Base-by-base conservation (phyloP, 139 green algal species). In the Yamagishiella unicocca region DNA sequence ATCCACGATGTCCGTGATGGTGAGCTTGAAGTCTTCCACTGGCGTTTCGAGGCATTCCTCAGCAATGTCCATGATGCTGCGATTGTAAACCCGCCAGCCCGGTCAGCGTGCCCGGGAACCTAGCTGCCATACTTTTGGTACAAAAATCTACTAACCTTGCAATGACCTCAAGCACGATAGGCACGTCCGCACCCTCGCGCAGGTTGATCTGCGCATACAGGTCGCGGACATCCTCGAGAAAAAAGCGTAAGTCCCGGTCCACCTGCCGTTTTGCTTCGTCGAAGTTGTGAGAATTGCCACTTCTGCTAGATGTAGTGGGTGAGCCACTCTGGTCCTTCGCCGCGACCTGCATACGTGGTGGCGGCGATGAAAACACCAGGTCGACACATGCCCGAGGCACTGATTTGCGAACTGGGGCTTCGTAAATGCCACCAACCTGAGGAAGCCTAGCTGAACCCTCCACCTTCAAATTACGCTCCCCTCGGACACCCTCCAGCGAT, bases 1-100 rank as follows among this genome's bases (percentile, higher is more conserved):
- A 67, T 96, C 94, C 62, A 97, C 93, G 7, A 95, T 85, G 46
- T 92, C 80, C 25, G 93, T 92, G 66, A 96, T 91, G 46, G 83
- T 93, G 55, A 91, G 89, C 54, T 89, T 94, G 82, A 97, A 96
- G 45, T 85, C 87, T 1, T 89, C 89, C 27, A 95, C 72, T 21
- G 93, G 89, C 33, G 93, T 90, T 38, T 95, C 90, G 38, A 95
- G 68, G 84, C 93, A 96, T 27, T 92, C 92, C 62, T 95, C 90
- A 2, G 91, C 91, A 22, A 94, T 89, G 55, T 89, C 86, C 62
- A 94, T 45, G 29, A 94, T 67, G 40, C 86, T 90, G 68, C 68
- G 46, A 21, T 22, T 0, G 2, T 24, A 58, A 54, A n/a, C 35
- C 38, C 33, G 2, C 29, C 33, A 21, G 2, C 31, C 21, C 9